Percentiles rank a stretch among this genome's conserved stretches.
These are phyloP conservation scores for Forsythia suspensa DNA, from an alignment of 257 asterid species.

Conservation along the genomic window DNA sequence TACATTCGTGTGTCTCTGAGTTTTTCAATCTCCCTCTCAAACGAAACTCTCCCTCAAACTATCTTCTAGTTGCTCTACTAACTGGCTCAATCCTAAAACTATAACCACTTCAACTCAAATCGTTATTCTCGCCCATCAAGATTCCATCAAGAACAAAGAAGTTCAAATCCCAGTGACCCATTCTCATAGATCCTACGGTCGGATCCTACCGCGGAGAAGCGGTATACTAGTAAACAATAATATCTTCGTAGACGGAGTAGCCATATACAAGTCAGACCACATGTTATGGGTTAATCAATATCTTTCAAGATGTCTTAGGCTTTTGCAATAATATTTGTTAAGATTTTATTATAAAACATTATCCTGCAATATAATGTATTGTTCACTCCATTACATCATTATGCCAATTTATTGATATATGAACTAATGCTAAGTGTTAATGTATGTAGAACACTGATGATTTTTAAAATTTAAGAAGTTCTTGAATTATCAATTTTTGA, in stretches of 20 bases:
- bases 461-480: neutral
- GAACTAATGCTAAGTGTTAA: neutral
- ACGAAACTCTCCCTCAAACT: no score
- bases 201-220: no score
- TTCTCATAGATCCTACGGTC: no score
- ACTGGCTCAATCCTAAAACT: no score
- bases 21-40: no score
- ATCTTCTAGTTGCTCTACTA: no score
- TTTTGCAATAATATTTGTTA: neutral
- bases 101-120: no score
- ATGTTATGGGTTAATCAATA: neutral
- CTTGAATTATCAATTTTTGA: neutral
- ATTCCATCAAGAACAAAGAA: no score
- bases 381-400: neutral
- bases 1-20: no score
- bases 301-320: neutral
- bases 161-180: no score
- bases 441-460: neutral
- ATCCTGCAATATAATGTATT: neutral
- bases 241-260: neutral
- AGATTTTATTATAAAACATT: neutral
- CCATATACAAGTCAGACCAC: neutral
- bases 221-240: neutral
- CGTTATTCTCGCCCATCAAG: no score
- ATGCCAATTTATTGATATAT: neutral